Conservation (phyloP, 495 filamentous ascomycete species). For the Hypomontagnella submonticulosa region DNA sequence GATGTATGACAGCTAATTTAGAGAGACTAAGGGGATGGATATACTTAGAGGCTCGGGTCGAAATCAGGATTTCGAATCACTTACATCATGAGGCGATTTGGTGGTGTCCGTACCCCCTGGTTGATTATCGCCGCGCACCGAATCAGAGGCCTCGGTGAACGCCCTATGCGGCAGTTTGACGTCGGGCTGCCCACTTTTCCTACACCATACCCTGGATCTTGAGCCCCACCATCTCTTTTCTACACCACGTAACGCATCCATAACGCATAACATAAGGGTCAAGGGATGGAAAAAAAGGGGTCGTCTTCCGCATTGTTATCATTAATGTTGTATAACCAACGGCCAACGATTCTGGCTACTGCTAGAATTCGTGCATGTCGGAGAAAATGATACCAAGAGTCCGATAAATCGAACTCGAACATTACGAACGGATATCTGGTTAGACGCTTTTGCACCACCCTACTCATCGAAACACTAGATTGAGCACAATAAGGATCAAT, state of each 20-base stretch:
- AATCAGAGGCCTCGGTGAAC: constrained; percentile 33
- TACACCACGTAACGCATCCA: too few relatives aligned
- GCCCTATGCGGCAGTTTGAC: constrained; percentile 42
- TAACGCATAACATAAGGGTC: not conserved
- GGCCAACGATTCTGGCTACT: too few relatives aligned
- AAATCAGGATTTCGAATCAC: constrained; percentile 39
- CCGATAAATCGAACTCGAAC: too few relatives aligned
- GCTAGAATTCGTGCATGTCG: too few relatives aligned
- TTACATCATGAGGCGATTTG: constrained; percentile 41
- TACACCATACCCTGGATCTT: constrained; percentile 6
- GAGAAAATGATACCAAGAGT: too few relatives aligned
- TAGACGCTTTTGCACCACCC: too few relatives aligned
- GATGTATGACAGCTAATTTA: not conserved
- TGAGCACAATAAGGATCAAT: too few relatives aligned
- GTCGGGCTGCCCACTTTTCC: constrained; percentile 33
- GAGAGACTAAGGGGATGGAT: not conserved
- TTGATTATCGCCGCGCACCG: constrained; percentile 4
- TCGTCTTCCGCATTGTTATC: constrained; percentile 5
- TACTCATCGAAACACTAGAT: too few relatives aligned
- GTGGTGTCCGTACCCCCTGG: constrained; percentile 9
- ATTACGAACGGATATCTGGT: too few relatives aligned
- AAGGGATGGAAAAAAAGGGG: not conserved
- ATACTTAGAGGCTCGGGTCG: constrained; percentile 17
- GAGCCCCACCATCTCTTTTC: constrained; percentile 11
- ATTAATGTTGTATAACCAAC: too few relatives aligned